Evolutionary conservation across 208 protist species (phyloP), one percentile per base, ranked within the genome.

Genomic region (Acanthamoeba royreba): DNA sequence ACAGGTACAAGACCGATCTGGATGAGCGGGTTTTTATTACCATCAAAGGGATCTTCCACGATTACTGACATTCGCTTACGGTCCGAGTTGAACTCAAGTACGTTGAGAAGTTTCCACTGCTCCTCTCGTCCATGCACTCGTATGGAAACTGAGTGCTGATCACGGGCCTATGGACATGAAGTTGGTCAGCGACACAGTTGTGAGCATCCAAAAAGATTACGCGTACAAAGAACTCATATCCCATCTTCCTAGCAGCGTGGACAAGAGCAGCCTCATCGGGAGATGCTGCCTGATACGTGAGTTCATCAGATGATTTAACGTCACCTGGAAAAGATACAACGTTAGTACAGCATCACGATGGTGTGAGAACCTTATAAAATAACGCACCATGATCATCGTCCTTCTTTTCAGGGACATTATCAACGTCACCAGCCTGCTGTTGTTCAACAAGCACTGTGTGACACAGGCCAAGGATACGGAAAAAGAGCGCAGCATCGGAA

Each of bases 211-310:
- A 77, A 45, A 45, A 3, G 81, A 63, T 35, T 77, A 33, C 42
- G 31, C 95, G 86, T 40, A 74, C 79, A 38, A 93, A 77, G 53
- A 97, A 96, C 58, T 81, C 55, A 47, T 96, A 96, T 25, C 96
- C 96, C 8, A 96, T 46, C 52, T 96, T 85, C 43, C 38, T 28
- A n/a, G 96, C 96, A 19, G 96, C 96, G 7, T 45, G 13, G 2
- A 98, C 96, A 33, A 98, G 95, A 8, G 97, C 97, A 49, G 69
- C 94, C 74, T 98, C 97, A 69, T 98, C 97, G 35, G 96, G 97
- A 13, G 96, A 97, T 35, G 95, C 69, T 1, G 96, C 97, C 94
- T 97, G 95, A 72, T 96, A 96, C 15, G 25, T 55, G 25, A 92
- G 28, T 13, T 33, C 61, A 25, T 85, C n/a, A n/a, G n/a, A n/a